Base-by-base conservation (phyloP, 495 filamentous ascomycete genomes). In the Trichoderma gamsii region DNA sequence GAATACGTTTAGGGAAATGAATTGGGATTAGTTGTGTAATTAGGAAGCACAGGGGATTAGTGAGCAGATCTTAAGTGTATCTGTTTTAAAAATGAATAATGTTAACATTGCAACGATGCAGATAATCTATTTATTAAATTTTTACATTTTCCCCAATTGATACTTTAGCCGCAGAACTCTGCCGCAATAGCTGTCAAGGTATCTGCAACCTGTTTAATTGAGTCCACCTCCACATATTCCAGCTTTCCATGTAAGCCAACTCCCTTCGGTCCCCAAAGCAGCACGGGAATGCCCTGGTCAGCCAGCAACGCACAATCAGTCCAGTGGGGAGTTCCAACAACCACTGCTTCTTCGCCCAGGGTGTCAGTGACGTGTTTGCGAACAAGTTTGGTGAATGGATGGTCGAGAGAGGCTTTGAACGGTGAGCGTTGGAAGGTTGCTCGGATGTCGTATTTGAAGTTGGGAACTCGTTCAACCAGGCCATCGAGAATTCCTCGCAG, bases 181-280 rank as follows among this genome's bases (percentile, higher is more conserved):
- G 16, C 16, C 18, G 70, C 72, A 64, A 72, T 41, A 3, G 65
- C 27, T 5, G 65, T 65, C 35, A 73, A 27, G 35, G 46, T 67
- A 13, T 75, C 69, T 21, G 71, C 65, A 12, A 76, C 71, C 38
- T 67, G 27, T 12, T 64, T 67, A 56, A 76, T 65, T 13, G 69
- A 72, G 25, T 78, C 67, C 3, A 77, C 76, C 41, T 79, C 75
- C 0, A 81, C 79, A 75, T 77, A 83, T 70, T 84, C 81, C 67
- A 81, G 78, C 63, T 79, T 81, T 9, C 72, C 73, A 67, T 84
- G 81, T 8, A 81, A 68, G 0, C 81, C 82, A 13, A 75, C 73
- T 0, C 81, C 82, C 21, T 67, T 67, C 9, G 80, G 79, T 0
- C 81, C 81, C 69, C 76, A 81, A 8, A 84, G 72, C 44, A 84